Percentiles rank a stretch among this genome's conserved stretches.
Evolutionary conservation across 2,329 filamentous ascomycete genomes (phyloP).

Genomic region (Phaeosphaeriaceae sp.): DNA sequence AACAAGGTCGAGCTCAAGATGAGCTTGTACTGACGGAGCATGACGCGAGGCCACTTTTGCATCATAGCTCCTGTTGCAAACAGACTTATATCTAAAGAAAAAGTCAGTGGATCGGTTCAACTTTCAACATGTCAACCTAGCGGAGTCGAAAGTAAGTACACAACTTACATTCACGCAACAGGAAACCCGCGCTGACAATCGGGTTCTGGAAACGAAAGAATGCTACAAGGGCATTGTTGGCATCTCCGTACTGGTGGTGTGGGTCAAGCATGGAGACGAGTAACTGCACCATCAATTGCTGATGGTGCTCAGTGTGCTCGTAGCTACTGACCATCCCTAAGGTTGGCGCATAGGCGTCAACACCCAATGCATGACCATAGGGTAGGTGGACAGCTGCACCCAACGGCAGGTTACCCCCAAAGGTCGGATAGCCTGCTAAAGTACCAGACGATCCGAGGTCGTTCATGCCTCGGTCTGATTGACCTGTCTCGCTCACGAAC

Average conservation of each 20-base stretch:
- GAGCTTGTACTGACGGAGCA: slow-evolving; percentile 34
- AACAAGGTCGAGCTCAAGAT: slow-evolving; percentile 34
- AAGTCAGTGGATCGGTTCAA: slow-evolving; percentile 1
- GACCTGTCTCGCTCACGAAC: background rate
- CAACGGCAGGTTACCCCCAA: background rate
- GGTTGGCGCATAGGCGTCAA: background rate
- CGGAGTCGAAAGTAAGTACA: slow-evolving; percentile 11
- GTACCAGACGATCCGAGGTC: background rate
- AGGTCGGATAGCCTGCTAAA: background rate
- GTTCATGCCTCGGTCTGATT: background rate
- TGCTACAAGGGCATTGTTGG: background rate
- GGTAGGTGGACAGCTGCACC: background rate
- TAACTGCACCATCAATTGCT: background rate
- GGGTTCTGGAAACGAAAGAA: background rate
- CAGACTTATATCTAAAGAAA: slow-evolving; percentile 18
- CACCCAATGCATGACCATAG: background rate
- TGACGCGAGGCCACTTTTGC: slow-evolving; percentile 33
- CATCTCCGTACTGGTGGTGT: background rate
- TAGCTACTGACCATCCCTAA: background rate
- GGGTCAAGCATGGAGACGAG: background rate
- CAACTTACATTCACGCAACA: background rate
- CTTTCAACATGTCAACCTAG: background rate
- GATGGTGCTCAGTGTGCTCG: background rate
- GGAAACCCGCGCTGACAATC: background rate
- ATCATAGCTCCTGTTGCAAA: slow-evolving; percentile 31